Percentiles rank a stretch among this genome's conserved stretches.
phyloP scores from a whole-genome alignment of 345 rosid genomes.

The Heritiera fomes region DNA sequence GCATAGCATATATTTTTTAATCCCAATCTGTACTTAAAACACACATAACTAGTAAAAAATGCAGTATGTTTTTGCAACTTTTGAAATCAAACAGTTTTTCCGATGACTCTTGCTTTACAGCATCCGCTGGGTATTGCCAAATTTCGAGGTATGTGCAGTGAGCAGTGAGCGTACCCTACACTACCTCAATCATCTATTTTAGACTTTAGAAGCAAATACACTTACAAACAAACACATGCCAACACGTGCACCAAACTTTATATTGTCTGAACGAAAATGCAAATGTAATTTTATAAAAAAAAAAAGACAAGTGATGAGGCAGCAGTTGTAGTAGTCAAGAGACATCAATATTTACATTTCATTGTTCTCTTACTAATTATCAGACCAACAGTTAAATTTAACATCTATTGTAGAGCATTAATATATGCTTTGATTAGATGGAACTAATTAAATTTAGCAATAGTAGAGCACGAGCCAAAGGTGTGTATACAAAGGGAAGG shows the following conservation, averaged over 20 bases:
- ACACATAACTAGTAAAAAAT: conserved; percentile 9
- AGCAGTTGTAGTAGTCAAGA: not conserved
- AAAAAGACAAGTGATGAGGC: not conserved
- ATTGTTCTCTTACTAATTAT: too few species aligned
- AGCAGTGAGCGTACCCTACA: not conserved
- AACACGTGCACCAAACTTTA: conserved; percentile 20
- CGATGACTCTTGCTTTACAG: not conserved
- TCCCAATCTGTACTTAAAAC: conserved; percentile 18
- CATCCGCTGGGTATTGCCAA: not conserved
- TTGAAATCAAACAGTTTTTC: not conserved
- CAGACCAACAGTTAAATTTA: not conserved
- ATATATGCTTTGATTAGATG: not conserved
- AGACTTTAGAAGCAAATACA: not conserved
- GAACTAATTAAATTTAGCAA: not conserved
- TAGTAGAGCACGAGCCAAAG: not conserved
- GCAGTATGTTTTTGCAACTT: conserved; percentile 19
- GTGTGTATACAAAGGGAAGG: not conserved
- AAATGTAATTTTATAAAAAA: not conserved
- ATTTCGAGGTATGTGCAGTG: not conserved
- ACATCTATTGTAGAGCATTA: not conserved
- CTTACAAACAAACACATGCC: conserved; percentile 13
- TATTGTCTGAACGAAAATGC: not conserved
- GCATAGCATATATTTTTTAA: not conserved
- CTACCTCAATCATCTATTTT: not conserved
- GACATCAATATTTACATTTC: not conserved